phyloP scores from a whole-genome alignment of 2,329 filamentous ascomycete genomes.

The Aspergillus piperis region DNA sequence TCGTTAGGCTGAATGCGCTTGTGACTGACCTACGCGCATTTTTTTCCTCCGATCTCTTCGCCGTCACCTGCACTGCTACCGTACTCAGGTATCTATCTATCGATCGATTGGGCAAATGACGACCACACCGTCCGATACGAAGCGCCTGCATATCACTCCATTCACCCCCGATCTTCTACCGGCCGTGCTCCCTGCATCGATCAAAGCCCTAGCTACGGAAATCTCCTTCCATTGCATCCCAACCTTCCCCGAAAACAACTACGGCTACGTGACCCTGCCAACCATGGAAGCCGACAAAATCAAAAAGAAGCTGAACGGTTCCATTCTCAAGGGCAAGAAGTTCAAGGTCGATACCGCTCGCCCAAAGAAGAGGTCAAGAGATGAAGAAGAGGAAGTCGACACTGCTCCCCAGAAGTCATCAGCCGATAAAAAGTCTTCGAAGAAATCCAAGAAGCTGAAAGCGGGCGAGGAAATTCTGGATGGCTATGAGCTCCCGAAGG shows the following conservation, averaged over 20 bases:
- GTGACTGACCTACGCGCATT: background rate
- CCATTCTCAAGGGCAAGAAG: constrained; percentile 80
- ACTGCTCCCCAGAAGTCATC: constrained; percentile 21
- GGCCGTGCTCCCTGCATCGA: constrained; percentile 68
- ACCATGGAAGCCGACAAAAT: constrained; percentile 82
- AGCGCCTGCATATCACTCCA: constrained; percentile 83
- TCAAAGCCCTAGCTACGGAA: constrained; percentile 68
- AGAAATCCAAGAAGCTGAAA: constrained; percentile 49
- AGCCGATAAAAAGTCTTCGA: constrained; percentile 35
- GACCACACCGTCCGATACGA: constrained; percentile 25
- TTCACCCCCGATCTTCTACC: constrained; percentile 74
- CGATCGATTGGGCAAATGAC: constrained; percentile 21
- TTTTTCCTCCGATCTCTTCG: background rate
- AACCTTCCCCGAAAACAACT: constrained; percentile 86
- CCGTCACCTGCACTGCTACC: background rate
- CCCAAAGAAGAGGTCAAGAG: constrained; percentile 57
- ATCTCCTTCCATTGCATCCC: constrained; percentile 85
- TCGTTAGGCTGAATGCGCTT: background rate
- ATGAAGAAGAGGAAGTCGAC: constrained; percentile 39
- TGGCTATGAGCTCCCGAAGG: constrained; percentile 71
- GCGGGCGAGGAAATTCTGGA: constrained; percentile 57
- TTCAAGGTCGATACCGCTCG: constrained; percentile 81
- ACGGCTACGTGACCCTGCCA: constrained; percentile 87
- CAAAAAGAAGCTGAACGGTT: constrained; percentile 86
- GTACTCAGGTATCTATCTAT: background rate